These are phyloP conservation scores for Phytophthora hybrid DNA, from an alignment of 352 stramenopile species.

Conservation along the genomic window DNA sequence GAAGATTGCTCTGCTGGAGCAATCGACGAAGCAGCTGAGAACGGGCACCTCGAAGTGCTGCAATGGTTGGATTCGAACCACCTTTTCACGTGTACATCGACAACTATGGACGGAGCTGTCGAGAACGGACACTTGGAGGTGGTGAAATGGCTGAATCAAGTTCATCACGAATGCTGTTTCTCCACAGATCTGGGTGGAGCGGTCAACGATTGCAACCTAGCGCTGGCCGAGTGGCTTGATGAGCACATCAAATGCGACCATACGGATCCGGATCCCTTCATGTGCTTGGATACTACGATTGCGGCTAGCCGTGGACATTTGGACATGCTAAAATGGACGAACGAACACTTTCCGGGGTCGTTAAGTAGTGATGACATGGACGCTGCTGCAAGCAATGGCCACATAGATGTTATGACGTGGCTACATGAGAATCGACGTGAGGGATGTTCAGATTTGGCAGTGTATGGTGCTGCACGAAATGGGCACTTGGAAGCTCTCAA, in stretches of 20 bases:
- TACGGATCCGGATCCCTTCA: neutral
- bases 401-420: neutral
- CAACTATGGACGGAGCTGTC: neutral
- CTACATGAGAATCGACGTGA: constrained; percentile 1
- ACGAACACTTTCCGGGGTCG: neutral
- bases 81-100: neutral
- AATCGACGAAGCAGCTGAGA: neutral
- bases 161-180: neutral
- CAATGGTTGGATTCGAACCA: neutral
- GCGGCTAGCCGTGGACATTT: neutral
- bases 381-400: neutral
- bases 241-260: neutral
- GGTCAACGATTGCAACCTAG: neutral
- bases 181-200: neutral
- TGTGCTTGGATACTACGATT: neutral
- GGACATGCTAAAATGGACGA: neutral
- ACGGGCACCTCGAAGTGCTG: neutral
- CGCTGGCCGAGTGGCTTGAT: neutral
- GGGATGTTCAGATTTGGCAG: neutral
- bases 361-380: neutral
- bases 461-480: neutral
- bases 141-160: neutral
- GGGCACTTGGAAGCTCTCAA: neutral
- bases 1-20: neutral
- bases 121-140: neutral